Conservation (phyloP, 495 filamentous ascomycete species). For the Apodospora peruviana region DNA sequence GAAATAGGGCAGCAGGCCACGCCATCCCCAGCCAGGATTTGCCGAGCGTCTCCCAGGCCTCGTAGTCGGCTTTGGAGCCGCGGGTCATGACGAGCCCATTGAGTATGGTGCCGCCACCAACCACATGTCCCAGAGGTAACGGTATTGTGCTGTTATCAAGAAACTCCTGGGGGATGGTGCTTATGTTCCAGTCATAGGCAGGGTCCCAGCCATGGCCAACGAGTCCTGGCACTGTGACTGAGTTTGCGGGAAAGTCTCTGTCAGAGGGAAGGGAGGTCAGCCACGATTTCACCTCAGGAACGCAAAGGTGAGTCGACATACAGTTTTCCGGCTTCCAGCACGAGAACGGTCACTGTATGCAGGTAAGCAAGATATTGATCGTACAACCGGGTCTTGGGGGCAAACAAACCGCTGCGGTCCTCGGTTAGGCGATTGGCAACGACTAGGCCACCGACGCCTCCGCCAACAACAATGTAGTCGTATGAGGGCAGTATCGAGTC, state of each 20-base stretch:
- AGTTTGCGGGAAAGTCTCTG: slow-evolving; percentile 12
- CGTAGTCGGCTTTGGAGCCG: slow-evolving; percentile 43
- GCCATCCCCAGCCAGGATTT: slow-evolving; percentile 61
- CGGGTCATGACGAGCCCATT: slow-evolving; percentile 44
- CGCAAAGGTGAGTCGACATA: not conserved
- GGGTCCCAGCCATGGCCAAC: slow-evolving; percentile 17
- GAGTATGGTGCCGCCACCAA: slow-evolving; percentile 43
- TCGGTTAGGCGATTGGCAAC: slow-evolving; percentile 37
- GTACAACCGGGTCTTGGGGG: not conserved
- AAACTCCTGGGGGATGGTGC: slow-evolving; percentile 20
- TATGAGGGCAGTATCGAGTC: slow-evolving; percentile 14
- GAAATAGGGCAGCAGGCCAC: slow-evolving; percentile 54
- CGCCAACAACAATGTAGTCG: slow-evolving; percentile 51
- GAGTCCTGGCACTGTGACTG: slow-evolving; percentile 15
- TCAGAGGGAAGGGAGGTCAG: not conserved
- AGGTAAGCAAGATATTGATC: slow-evolving; percentile 2
- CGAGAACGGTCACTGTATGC: slow-evolving; percentile 33
- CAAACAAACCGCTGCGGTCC: slow-evolving; percentile 12
- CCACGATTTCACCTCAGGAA: not conserved
- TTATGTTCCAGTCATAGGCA: slow-evolving; percentile 20
- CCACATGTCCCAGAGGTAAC: slow-evolving; percentile 34
- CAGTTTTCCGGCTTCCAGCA: slow-evolving; percentile 32
- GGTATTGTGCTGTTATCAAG: slow-evolving; percentile 32
- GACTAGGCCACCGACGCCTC: slow-evolving; percentile 47
- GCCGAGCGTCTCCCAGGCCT: slow-evolving; percentile 56